These are phyloP conservation scores for Lepiota brunneoincarnata DNA, from an alignment of 768 basidiomycete genomes.

Conservation along the genomic window DNA sequence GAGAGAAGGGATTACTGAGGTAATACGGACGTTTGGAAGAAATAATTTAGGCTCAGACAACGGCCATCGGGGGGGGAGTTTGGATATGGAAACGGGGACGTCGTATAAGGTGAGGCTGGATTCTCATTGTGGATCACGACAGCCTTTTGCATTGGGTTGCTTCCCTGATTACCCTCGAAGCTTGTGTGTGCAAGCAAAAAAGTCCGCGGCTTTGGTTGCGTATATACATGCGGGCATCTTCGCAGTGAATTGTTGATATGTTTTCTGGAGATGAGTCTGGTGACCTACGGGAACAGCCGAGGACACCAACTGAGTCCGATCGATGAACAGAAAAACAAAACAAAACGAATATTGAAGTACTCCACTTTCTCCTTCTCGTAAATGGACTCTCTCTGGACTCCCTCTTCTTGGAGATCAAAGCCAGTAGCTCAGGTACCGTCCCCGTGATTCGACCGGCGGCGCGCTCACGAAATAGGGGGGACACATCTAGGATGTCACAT, in stretches of 20 bases:
- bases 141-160: constrained; percentile 15
- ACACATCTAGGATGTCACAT: constrained; percentile 17
- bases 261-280: too few species aligned
- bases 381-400: constrained; percentile 51
- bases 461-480: neutral
- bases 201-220: constrained; percentile 11
- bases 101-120: constrained; percentile 6
- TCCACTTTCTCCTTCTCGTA: neutral
- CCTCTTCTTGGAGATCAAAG: constrained; percentile 70
- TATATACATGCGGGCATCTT: too few species aligned
- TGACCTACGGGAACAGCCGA: constrained; percentile 5
- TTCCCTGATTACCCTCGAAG: constrained; percentile 10
- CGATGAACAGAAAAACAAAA: neutral
- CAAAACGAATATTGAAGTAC: constrained; percentile 1
- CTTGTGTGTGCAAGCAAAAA: neutral
- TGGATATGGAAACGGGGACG: constrained; percentile 8
- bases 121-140: constrained; percentile 23
- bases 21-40: neutral
- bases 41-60: neutral
- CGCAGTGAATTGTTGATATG: too few species aligned
- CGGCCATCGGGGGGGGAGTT: neutral
- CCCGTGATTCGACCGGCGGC: neutral
- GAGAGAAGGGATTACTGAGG: neutral
- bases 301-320: neutral
- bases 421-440: constrained; percentile 21